Percentiles rank a stretch among this genome's conserved stretches.
These are phyloP conservation scores for Hemileccinum rubropunctum DNA, from an alignment of 768 basidiomycete species.

Conservation along the genomic window DNA sequence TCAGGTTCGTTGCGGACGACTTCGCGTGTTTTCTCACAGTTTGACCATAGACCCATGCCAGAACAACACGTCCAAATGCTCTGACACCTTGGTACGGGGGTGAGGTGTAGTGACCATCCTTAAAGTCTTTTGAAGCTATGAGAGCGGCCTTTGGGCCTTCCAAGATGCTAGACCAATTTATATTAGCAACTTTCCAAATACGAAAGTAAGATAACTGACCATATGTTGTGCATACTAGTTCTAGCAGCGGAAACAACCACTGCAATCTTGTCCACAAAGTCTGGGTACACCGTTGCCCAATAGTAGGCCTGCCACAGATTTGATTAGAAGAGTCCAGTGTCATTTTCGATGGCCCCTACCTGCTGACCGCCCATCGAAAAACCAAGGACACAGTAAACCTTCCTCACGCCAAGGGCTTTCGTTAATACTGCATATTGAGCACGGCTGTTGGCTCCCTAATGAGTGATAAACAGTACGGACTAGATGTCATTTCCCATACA, in stretches of 20 bases:
- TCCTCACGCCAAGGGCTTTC: slow-evolving; percentile 41
- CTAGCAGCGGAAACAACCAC: slow-evolving; percentile 51
- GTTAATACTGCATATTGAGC: slow-evolving; percentile 55
- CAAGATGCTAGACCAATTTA: slow-evolving; percentile 40
- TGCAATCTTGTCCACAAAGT: slow-evolving; percentile 45
- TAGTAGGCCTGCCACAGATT: slow-evolving; percentile 43
- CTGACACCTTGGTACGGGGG: slow-evolving; percentile 47
- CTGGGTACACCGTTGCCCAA: slow-evolving; percentile 54
- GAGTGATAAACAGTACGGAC: not conserved
- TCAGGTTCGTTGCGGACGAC: slow-evolving; percentile 64
- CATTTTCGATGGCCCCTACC: slow-evolving; percentile 15
- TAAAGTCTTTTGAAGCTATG: slow-evolving; percentile 49
- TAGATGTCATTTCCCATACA: slow-evolving; percentile 33
- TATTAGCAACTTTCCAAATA: not conserved
- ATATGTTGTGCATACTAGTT: slow-evolving; percentile 53
- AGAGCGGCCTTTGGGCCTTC: slow-evolving; percentile 56
- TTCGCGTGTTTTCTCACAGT: slow-evolving; percentile 59
- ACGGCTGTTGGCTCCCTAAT: slow-evolving; percentile 33
- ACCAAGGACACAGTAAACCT: slow-evolving; percentile 46
- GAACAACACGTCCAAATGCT: slow-evolving; percentile 53
- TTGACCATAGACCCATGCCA: slow-evolving; percentile 55
- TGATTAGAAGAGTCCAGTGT: not conserved
- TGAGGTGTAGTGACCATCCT: slow-evolving; percentile 48
- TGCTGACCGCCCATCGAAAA: slow-evolving; percentile 62
- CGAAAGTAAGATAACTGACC: slow-evolving; percentile 31